These are phyloP conservation scores for Zygoascus flipseniorum DNA, from an alignment of 805 yeast species.

Conservation along the genomic window DNA sequence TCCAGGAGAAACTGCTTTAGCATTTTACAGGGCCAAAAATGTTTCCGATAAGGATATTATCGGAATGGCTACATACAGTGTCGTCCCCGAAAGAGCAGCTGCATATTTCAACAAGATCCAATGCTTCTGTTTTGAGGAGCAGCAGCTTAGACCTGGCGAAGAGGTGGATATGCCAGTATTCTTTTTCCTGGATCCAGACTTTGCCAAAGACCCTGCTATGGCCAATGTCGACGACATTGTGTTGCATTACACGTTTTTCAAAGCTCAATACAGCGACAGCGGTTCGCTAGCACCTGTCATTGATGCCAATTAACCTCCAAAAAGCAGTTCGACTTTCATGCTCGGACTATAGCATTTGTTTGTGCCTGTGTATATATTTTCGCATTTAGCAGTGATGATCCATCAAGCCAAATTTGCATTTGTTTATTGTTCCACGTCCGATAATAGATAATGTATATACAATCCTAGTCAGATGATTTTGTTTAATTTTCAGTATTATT, in stretches of 20 bases:
- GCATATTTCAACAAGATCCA: slow-evolving; percentile 95
- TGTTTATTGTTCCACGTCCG: too few species aligned
- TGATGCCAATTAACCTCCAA: neutral
- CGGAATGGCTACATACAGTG: slow-evolving; percentile 98
- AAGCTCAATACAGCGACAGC: slow-evolving; percentile 21
- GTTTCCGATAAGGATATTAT: slow-evolving; percentile 79
- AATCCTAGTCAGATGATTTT: too few species aligned
- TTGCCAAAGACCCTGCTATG: slow-evolving; percentile 87
- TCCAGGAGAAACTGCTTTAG: slow-evolving; percentile 97
- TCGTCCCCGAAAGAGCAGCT: slow-evolving; percentile 93
- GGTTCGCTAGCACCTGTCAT: slow-evolving; percentile 18
- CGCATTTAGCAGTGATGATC: too few species aligned
- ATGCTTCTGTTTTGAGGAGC: slow-evolving; percentile 98
- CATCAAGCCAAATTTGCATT: too few species aligned
- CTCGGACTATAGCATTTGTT: neutral
- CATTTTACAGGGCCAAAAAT: slow-evolving; percentile 89
- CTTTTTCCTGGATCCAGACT: slow-evolving; percentile 94
- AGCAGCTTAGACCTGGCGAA: slow-evolving; percentile 86
- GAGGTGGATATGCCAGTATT: slow-evolving; percentile 99
- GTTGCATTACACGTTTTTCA: slow-evolving; percentile 88
- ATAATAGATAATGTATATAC: too few species aligned
- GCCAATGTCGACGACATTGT: slow-evolving; percentile 83
- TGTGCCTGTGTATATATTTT: too few species aligned
- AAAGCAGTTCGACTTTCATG: neutral
- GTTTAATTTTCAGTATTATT: too few species aligned